Evolutionary conservation across 257 asterid genomes (phyloP), one percentile per base, ranked within the genome.

Genomic region (Solanum piurae): DNA sequence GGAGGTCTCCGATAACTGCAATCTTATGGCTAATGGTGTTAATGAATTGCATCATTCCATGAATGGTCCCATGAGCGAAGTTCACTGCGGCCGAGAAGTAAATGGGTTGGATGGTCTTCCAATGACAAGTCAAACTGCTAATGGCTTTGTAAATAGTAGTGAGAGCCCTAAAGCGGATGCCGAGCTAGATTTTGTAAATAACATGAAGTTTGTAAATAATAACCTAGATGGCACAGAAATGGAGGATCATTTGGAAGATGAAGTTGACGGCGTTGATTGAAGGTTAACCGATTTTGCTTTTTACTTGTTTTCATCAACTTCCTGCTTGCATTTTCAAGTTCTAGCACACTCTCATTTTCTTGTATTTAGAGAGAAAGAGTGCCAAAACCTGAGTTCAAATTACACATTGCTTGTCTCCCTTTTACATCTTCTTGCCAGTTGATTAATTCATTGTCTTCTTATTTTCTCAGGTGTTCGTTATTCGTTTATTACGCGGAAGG

Each of bases 101-200:
- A 75, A 62, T n/a, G 89, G 85, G 55, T 88, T 86, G 79, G 84
- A 90, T 92, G 96, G 92, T 86, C 89, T 68, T 90, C 89, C 25
- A 88, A 88, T 84, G 90, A 90, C 90, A 88, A 40, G 89, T 76
- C 91, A 88, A 85, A 88, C 89, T 64, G 92, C 87, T 86, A 73
- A 88, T 92, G 94, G 91, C 71, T 69, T 84, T 92, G 95, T 95
- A 91, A 86, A 93, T 95, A 92, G 89, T 90, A 87, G 90, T 83
- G 94, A 90, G 71, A 84, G 89, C 91, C 93, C 92, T 55, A 66
- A 87, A 85, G 89, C 75, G 79, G 89, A 88, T 86, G 69, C 89
- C 58, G 86, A n/a, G 88, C 90, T 88, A 40, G 93, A 86, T 88
- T 89, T 84, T 94, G 98, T 96, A 94, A 89, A 92, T 95, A 95